Conservation (phyloP, 768 basidiomycete species). For the Flagelloscypha sp. region DNA sequence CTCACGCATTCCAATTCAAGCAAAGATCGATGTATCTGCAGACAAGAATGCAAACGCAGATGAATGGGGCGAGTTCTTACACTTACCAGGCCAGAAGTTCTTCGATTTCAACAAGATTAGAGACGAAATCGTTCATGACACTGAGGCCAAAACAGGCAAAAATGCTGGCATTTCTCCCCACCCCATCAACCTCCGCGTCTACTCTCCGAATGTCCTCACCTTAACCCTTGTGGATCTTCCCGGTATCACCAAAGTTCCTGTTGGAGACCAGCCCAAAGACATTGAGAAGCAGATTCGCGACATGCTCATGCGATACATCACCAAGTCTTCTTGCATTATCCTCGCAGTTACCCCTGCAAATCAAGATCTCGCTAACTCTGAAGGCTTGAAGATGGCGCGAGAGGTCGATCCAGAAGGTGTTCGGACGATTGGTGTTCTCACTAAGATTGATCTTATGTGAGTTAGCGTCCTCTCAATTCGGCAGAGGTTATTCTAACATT, state of each 20-base stretch:
- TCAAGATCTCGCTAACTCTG: conserved; percentile 96
- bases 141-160: conserved; percentile 96
- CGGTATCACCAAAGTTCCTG: conserved; percentile 90
- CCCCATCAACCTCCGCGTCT: conserved; percentile 96
- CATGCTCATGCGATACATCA: conserved; percentile 93
- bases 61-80: conserved; percentile 99
- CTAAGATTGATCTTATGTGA: conserved; percentile 97
- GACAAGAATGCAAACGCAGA: conserved; percentile 82
- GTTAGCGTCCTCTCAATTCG: conserved; percentile 20
- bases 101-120: conserved; percentile 96
- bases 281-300: conserved; percentile 97
- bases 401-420: conserved; percentile 97
- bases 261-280: conserved; percentile 93
- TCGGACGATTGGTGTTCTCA: conserved; percentile 95
- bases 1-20: conserved; percentile 23
- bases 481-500: background rate
- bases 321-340: conserved; percentile 91
- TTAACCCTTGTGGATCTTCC: conserved; percentile 97
- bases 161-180: conserved; percentile 97
- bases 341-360: conserved; percentile 96
- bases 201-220: conserved; percentile 94
- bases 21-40: conserved; percentile 37
- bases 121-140: conserved; percentile 93
- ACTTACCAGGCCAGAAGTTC: conserved; percentile 94
- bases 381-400: conserved; percentile 91